phyloP scores from a whole-genome alignment of 192 early-diverging fungal species.

The Blastocladiella britannica region DNA sequence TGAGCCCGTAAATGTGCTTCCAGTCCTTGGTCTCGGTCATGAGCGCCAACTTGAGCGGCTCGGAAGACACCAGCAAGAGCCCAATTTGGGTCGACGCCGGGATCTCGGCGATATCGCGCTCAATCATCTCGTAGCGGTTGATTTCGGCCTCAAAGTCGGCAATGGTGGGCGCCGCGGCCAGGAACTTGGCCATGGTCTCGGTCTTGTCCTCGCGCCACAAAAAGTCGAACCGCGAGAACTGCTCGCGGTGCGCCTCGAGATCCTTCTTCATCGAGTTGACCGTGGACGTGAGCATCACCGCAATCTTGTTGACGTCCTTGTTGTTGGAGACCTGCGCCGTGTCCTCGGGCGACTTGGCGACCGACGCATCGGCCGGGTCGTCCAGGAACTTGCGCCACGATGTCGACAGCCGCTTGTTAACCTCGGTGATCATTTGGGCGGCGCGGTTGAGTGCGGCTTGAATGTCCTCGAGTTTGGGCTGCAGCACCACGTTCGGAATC shows the following conservation, averaged over 20 bases:
- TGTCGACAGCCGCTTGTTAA: conserved; percentile 59
- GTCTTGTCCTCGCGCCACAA: conserved; percentile 63
- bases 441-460: conserved; percentile 59
- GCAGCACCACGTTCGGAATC: conserved; percentile 85
- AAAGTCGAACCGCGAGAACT: conserved; percentile 86
- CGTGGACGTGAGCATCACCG: conserved; percentile 77
- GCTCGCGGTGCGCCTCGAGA: conserved; percentile 72
- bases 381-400: conserved; percentile 67
- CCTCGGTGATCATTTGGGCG: conserved; percentile 88
- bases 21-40: conserved; percentile 42
- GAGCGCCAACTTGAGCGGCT: conserved; percentile 39
- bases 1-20: conserved; percentile 44
- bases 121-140: conserved; percentile 59
- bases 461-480: conserved; percentile 62
- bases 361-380: conserved; percentile 71
- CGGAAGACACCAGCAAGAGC: conserved; percentile 39
- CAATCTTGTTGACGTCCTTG: conserved; percentile 90
- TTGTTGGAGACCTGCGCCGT: conserved; percentile 89
- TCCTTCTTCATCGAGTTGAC: conserved; percentile 83
- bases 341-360: conserved; percentile 78
- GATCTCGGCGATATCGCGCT: conserved; percentile 66
- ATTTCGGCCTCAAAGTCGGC: conserved; percentile 73
- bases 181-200: conserved; percentile 72
- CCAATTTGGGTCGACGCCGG: conserved; percentile 67
- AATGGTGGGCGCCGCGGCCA: conserved; percentile 76